Evolutionary conservation across 768 basidiomycete genomes (phyloP), one percentile per base, ranked within the genome.

Genomic region (Leucogyrophana mollusca): DNA sequence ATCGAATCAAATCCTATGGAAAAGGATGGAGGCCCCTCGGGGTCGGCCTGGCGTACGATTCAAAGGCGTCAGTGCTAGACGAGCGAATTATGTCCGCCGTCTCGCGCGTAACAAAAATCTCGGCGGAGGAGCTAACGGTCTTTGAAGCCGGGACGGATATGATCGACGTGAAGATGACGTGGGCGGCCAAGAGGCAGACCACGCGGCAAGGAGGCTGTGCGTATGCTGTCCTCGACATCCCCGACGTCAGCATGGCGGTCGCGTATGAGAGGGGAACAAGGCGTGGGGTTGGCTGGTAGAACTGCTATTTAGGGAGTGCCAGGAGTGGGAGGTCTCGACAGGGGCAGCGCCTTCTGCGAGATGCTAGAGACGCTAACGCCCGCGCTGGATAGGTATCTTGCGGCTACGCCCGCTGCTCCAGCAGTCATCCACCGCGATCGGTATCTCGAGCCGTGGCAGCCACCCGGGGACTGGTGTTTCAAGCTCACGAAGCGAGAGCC

Each of bases 401-500:
- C 18, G 4, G 23, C 11, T 7, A 9, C 8, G 4, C 40, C 40
- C 3, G 21, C 34, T 33, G 30, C 42, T 16, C 25, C 41, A 10
- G 22, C 30, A 13, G 16, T 47, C 33, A 34, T 33, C 32, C 40
- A 16, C 16, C 40, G 34, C 11, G 40, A 21, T 35, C 34, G n/a
- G 35, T 45, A 9, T 45, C 43, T 22, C 37, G 43, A 30, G 33
- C 37, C 33, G 33, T 33, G 43, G 25, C 22, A 45, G 11, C 33
- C 32, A 13, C 41, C 33, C 10, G 56, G 58, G 3, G 46, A 51
- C 23, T 53, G 56, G 10, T 60, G 56, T 37, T 61, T 56, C 38
- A 34, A 42, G 3, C 50, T 52, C 47, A 56, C 56, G n/a, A 58
- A 61, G 24, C 58, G 46, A 30, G 58, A 59, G 16, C 35, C 53